Evolutionary conservation across 176 grass and related monocot genomes (phyloP).

Genomic region (Hordeum vulgare): MorexV3_pseudomolecules_assembly NC_058520.1:149122630-149123129

Average conservation of each 20-base stretch:
- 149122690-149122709: not conserved
- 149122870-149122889: not conserved
- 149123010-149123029: no score
- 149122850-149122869: not conserved
- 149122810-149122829: slow-evolving; percentile 78
- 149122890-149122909: no score
- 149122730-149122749: slow-evolving; percentile 25
- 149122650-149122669: not conserved
- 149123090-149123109: no score
- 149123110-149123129: no score
- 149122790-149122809: slow-evolving; percentile 95
- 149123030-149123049: no score
- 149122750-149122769: slow-evolving; percentile 94
- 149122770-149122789: slow-evolving; percentile 93
- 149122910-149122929: no score
- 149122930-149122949: no score
- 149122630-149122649: slow-evolving; percentile 16
- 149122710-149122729: not conserved
- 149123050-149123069: no score
- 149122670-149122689: not conserved
- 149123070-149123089: no score
- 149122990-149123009: no score
- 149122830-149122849: not conserved
- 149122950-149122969: no score
- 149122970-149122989: no score